phyloP scores from a whole-genome alignment of 495 filamentous ascomycete genomes.

The Apodospora peruviana region DNA sequence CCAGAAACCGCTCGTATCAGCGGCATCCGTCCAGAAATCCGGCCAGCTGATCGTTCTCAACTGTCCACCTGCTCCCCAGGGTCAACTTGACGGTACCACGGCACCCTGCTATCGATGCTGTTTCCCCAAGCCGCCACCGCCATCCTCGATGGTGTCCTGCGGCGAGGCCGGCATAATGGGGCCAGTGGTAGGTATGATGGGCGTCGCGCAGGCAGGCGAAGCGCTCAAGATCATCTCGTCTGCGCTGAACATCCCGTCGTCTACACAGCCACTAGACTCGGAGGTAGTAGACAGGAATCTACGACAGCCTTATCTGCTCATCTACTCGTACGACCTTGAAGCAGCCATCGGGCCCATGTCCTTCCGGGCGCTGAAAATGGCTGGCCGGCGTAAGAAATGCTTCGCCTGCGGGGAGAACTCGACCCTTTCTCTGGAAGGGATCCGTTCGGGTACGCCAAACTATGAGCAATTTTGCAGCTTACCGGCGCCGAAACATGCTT shows the following conservation, averaged over 20 bases:
- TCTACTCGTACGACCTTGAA: conserved; percentile 57
- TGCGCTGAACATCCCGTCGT: conserved; percentile 19
- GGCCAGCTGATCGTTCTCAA: conserved; percentile 87
- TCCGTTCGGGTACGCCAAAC: conserved; percentile 61
- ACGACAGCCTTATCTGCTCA: conserved; percentile 52
- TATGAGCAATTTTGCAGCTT: conserved; percentile 76
- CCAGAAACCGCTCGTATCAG: conserved; percentile 76
- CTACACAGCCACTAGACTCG: not conserved
- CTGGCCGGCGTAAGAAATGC: conserved; percentile 60
- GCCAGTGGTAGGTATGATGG: conserved; percentile 91
- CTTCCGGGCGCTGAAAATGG: conserved; percentile 70
- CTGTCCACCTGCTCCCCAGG: conserved; percentile 48
- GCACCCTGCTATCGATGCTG: conserved; percentile 93
- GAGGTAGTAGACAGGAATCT: conserved; percentile 12
- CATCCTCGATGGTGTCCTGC: conserved; percentile 71
- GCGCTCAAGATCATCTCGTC: conserved; percentile 72
- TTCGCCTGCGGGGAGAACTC: conserved; percentile 62
- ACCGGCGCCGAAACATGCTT: not conserved
- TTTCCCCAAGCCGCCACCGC: conserved; percentile 80
- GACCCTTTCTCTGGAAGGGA: conserved; percentile 54
- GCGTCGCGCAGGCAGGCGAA: conserved; percentile 83
- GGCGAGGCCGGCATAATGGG: conserved; percentile 90
- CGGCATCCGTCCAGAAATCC: conserved; percentile 78
- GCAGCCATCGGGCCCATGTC: conserved; percentile 41
- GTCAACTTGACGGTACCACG: conserved; percentile 21